Percentiles rank a stretch among this genome's conserved stretches.
These are phyloP conservation scores for Chlorophyllum brunneum DNA, from an alignment of 768 basidiomycete genomes.

Conservation along the genomic window DNA sequence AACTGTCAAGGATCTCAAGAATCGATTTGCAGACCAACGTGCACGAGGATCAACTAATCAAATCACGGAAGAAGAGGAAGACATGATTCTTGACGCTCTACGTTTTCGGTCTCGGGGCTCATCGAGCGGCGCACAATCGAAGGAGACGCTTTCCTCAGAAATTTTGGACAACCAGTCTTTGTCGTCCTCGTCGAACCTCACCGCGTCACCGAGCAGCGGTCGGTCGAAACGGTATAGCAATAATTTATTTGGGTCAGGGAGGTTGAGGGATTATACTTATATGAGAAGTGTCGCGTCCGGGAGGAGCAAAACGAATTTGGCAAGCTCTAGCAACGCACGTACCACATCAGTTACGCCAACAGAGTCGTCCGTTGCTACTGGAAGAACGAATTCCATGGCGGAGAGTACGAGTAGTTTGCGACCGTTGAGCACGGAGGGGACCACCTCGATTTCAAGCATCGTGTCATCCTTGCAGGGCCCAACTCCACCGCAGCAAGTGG, in stretches of 20 bases:
- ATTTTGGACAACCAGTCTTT: slow-evolving; percentile 27
- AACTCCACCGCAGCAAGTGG: slow-evolving; percentile 26
- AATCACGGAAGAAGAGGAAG: slow-evolving; percentile 80
- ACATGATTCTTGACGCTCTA: slow-evolving; percentile 77
- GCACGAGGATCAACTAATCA: slow-evolving; percentile 63
- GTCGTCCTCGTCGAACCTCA: slow-evolving; percentile 34
- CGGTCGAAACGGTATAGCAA: slow-evolving; percentile 78
- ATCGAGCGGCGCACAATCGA: slow-evolving; percentile 24
- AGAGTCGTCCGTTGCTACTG: slow-evolving; percentile 34
- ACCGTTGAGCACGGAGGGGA: slow-evolving; percentile 53
- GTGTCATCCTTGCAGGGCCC: slow-evolving; percentile 38
- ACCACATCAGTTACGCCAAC: slow-evolving; percentile 44
- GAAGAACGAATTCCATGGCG: slow-evolving; percentile 36
- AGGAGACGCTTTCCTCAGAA: slow-evolving; percentile 26
- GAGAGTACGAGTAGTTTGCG: slow-evolving; percentile 35
- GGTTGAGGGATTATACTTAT: slow-evolving; percentile 71
- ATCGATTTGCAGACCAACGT: slow-evolving; percentile 72
- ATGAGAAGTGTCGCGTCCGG: slow-evolving; percentile 49
- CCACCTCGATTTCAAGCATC: slow-evolving; percentile 25
- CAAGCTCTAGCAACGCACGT: slow-evolving; percentile 34
- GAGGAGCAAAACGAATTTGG: slow-evolving; percentile 36
- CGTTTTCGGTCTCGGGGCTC: slow-evolving; percentile 34
- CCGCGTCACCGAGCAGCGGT: slow-evolving; percentile 39
- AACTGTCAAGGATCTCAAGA: slow-evolving; percentile 59
- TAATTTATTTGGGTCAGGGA: slow-evolving; percentile 81